phyloP scores from a whole-genome alignment of 768 basidiomycete species.

The Tremella mesenterica region DNA sequence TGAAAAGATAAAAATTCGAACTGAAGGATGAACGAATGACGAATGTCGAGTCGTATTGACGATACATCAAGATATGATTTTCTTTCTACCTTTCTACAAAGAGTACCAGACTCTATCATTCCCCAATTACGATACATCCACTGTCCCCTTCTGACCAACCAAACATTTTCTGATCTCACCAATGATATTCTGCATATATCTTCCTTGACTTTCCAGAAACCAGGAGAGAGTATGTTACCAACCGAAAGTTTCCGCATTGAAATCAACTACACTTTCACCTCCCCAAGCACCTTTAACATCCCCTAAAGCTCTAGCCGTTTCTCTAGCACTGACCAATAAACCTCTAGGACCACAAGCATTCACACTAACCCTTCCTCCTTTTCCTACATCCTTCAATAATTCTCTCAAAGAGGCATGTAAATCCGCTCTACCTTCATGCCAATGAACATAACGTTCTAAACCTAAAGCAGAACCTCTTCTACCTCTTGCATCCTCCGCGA shows the following conservation, averaged over 20 bases:
- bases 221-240: too few relatives aligned
- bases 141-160: too few relatives aligned
- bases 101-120: too few relatives aligned
- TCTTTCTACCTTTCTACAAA: too few relatives aligned
- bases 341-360: slow-evolving; percentile 7
- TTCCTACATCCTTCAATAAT: slow-evolving; percentile 1
- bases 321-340: slow-evolving; percentile 1
- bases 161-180: too few relatives aligned
- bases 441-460: slow-evolving; percentile 13
- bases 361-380: slow-evolving; percentile 5
- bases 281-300: neutral
- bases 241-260: slow-evolving; percentile 9
- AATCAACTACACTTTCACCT: slow-evolving; percentile 2
- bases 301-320: neutral
- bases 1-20: too few relatives aligned
- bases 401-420: slow-evolving; percentile 9
- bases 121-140: too few relatives aligned
- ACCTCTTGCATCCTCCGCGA: neutral
- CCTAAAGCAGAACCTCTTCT: slow-evolving; percentile 6
- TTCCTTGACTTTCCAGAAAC: too few relatives aligned
- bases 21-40: too few relatives aligned
- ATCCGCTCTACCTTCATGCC: slow-evolving; percentile 27
- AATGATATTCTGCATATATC: too few relatives aligned
- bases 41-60: too few relatives aligned
- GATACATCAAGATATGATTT: too few relatives aligned